Evolutionary conservation across 371 early-diverging fungal species (phyloP).

Genomic region (Chytridium lagenaria): DNA sequence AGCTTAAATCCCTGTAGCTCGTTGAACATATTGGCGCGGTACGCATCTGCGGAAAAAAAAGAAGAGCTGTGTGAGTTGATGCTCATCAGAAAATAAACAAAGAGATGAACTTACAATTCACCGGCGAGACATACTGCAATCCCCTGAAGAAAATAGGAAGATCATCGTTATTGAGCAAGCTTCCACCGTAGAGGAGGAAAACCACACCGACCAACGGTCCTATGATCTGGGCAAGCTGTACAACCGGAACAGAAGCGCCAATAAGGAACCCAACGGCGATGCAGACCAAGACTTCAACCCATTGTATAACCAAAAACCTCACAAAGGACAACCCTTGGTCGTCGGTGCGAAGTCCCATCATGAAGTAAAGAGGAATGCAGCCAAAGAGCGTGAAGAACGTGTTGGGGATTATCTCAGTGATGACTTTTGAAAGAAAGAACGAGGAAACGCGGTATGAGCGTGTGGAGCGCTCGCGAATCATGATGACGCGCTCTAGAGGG

Average conservation of each 20-base stretch:
- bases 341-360: slow-evolving; percentile 44
- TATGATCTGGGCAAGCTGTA: slow-evolving; percentile 41
- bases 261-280: slow-evolving; percentile 43
- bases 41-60: no score
- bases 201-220: slow-evolving; percentile 40
- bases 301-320: slow-evolving; percentile 47
- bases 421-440: slow-evolving; percentile 48
- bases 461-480: slow-evolving; percentile 49
- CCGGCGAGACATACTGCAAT: slow-evolving; percentile 45
- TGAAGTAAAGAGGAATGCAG: slow-evolving; percentile 43
- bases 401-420: slow-evolving; percentile 34
- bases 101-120: slow-evolving; percentile 30
- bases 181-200: slow-evolving; percentile 50
- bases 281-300: slow-evolving; percentile 29
- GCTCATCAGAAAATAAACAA: background rate
- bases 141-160: slow-evolving; percentile 37
- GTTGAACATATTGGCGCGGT: slow-evolving; percentile 33
- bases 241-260: slow-evolving; percentile 35
- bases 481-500: slow-evolving; percentile 40
- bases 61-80: background rate
- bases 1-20: slow-evolving; percentile 34
- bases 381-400: slow-evolving; percentile 29
- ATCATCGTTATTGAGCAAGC: slow-evolving; percentile 39
- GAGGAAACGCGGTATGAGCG: slow-evolving; percentile 46
- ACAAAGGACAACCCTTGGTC: slow-evolving; percentile 24